Evolutionary conservation across 1,284 basidiomycete species (phyloP).

Genomic region (Sanguinoderma infundibulare): DNA sequence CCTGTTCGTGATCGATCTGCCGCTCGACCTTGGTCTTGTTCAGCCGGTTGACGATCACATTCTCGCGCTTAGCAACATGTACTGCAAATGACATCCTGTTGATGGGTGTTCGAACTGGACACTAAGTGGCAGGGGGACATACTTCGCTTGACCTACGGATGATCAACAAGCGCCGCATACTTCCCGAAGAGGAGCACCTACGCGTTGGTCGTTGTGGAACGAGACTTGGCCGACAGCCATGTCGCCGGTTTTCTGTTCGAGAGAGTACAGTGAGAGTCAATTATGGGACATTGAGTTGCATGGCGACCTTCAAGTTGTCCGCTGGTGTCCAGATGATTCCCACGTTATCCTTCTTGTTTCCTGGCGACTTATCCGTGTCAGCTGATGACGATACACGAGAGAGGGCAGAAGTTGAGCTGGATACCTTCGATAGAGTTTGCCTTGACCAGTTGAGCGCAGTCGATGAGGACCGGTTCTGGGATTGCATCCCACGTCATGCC

Average conservation of each 20-base stretch:
- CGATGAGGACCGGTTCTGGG: slow-evolving; percentile 78
- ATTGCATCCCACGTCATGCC: slow-evolving; percentile 88
- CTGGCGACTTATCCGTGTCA: slow-evolving; percentile 44
- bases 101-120: too few species aligned
- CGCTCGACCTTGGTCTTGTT: slow-evolving; percentile 93
- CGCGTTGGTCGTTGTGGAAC: slow-evolving; percentile 90
- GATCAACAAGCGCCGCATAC: not conserved
- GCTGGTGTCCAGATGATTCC: slow-evolving; percentile 95
- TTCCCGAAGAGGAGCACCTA: slow-evolving; percentile 35
- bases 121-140: slow-evolving; percentile 26
- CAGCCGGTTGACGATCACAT: slow-evolving; percentile 89
- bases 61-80: slow-evolving; percentile 83
- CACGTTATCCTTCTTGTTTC: slow-evolving; percentile 95
- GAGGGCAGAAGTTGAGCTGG: not conserved
- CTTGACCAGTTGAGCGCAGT: slow-evolving; percentile 95
- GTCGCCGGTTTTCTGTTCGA: slow-evolving; percentile 86
- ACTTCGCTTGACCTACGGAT: slow-evolving; percentile 77
- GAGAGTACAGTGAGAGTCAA: not conserved
- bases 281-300: slow-evolving; percentile 8
- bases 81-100: slow-evolving; percentile 45
- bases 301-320: slow-evolving; percentile 80
- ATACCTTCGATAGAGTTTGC: slow-evolving; percentile 96
- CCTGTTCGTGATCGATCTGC: slow-evolving; percentile 91
- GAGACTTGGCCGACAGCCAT: slow-evolving; percentile 97
- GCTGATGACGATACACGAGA: not conserved